phyloP scores from a whole-genome alignment of 441 rosid species.

The Mallotus japonicus region DNA sequence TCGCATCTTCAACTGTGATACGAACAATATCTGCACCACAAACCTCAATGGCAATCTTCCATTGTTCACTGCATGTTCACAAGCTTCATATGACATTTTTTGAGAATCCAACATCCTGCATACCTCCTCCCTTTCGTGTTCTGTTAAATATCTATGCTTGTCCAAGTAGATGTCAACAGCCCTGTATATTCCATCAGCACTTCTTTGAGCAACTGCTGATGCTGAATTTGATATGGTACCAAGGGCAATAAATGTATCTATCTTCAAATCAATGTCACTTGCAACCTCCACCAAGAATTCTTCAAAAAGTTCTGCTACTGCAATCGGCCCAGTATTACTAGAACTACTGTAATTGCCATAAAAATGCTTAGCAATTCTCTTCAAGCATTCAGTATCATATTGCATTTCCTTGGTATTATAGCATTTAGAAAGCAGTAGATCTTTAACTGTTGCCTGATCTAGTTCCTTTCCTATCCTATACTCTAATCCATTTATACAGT shows the following conservation, averaged over 20 bases:
- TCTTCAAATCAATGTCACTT: slow-evolving; percentile 43
- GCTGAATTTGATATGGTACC: slow-evolving; percentile 50
- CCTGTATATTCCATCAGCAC: slow-evolving; percentile 66
- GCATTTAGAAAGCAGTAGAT: slow-evolving; percentile 53
- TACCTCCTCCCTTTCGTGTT: slow-evolving; percentile 57
- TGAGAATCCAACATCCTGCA: slow-evolving; percentile 60
- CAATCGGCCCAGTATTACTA: slow-evolving; percentile 32
- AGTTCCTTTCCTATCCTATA: slow-evolving; percentile 69
- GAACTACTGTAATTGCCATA: slow-evolving; percentile 37
- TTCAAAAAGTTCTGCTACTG: slow-evolving; percentile 66
- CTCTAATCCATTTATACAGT: slow-evolving; percentile 66
- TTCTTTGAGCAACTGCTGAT: slow-evolving; percentile 40
- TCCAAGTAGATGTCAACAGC: slow-evolving; percentile 70
- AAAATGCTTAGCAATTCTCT: slow-evolving; percentile 55
- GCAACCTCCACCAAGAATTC: slow-evolving; percentile 57
- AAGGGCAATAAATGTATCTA: slow-evolving; percentile 45
- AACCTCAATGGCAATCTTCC: slow-evolving; percentile 68
- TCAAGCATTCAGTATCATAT: slow-evolving; percentile 57
- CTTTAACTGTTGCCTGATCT: slow-evolving; percentile 57
- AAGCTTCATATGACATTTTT: slow-evolving; percentile 66
- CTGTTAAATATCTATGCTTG: slow-evolving; percentile 53
- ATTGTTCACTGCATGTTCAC: slow-evolving; percentile 67
- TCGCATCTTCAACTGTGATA: slow-evolving; percentile 58
- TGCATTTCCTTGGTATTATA: slow-evolving; percentile 45
- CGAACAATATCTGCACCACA: slow-evolving; percentile 53